Percentiles rank a stretch among this genome's conserved stretches.
phyloP scores from a whole-genome alignment of 768 basidiomycete genomes.

The Lentinus tigrinus region DNA sequence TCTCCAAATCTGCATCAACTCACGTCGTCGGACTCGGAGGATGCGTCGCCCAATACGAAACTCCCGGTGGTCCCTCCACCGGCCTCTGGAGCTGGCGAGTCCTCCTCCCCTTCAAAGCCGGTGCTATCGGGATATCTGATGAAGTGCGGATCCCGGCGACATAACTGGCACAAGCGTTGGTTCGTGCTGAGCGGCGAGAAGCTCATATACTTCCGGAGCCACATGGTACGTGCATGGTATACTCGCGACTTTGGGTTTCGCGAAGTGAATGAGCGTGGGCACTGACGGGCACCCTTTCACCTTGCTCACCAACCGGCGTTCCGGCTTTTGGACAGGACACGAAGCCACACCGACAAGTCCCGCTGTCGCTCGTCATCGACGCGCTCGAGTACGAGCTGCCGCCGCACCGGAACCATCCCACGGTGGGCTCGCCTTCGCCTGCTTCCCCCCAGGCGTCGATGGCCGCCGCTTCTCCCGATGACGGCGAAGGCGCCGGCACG shows the following conservation, averaged over 20 bases:
- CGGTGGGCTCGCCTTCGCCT: slow-evolving; percentile 30
- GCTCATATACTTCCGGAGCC: slow-evolving; percentile 85
- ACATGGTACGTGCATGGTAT: slow-evolving; percentile 73
- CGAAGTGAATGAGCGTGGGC: not conserved
- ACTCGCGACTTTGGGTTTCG: slow-evolving; percentile 5
- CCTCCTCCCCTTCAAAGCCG: slow-evolving; percentile 64
- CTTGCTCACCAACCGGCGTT: slow-evolving; percentile 8
- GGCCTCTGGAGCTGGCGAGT: slow-evolving; percentile 23
- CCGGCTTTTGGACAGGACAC: slow-evolving; percentile 82
- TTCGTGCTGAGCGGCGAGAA: slow-evolving; percentile 90
- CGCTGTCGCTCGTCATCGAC: slow-evolving; percentile 83
- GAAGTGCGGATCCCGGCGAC: slow-evolving; percentile 93
- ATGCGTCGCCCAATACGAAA: slow-evolving; percentile 46
- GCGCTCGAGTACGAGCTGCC: slow-evolving; percentile 85
- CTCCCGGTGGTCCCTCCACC: not conserved
- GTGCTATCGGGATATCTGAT: slow-evolving; percentile 90
- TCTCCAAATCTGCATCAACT: slow-evolving; percentile 44
- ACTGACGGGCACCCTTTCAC: slow-evolving; percentile 10
- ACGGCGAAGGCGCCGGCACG: slow-evolving; percentile 39
- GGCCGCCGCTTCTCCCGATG: slow-evolving; percentile 27
- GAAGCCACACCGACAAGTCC: slow-evolving; percentile 83
- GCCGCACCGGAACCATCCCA: slow-evolving; percentile 37
- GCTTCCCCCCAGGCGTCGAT: slow-evolving; percentile 34
- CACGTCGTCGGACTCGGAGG: slow-evolving; percentile 82
- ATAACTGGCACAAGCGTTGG: slow-evolving; percentile 97